Conservation (phyloP, 2,329 filamentous ascomycete species). For the Cryphonectria carpinicola region DNA sequence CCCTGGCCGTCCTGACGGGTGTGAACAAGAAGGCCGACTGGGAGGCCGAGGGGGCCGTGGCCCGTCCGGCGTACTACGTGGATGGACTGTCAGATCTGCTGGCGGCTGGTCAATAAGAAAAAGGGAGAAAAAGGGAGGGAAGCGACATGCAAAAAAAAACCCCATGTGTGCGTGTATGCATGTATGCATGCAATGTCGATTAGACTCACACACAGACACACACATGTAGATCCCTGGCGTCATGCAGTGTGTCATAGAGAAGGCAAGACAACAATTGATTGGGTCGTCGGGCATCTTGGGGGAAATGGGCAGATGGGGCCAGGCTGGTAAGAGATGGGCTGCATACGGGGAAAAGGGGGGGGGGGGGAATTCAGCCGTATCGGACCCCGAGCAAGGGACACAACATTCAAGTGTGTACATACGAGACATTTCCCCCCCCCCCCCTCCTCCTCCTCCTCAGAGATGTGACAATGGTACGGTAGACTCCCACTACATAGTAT, state of each 20-base stretch:
- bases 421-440: background rate
- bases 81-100: slow-evolving; percentile 79
- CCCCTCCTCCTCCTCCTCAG: background rate
- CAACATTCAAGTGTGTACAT: background rate
- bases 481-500: background rate
- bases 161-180: background rate
- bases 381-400: background rate
- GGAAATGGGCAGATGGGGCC: background rate
- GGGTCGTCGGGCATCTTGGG: background rate
- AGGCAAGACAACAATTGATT: background rate
- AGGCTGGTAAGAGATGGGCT: background rate
- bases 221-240: background rate
- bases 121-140: background rate
- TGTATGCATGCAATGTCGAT: background rate
- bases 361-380: background rate
- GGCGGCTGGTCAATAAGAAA: slow-evolving; percentile 16
- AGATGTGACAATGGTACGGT: background rate
- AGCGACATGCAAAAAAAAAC: too few species aligned
- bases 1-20: slow-evolving; percentile 86
- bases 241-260: background rate
- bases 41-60: slow-evolving; percentile 67
- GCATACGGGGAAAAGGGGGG: background rate
- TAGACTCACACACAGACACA: background rate
- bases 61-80: slow-evolving; percentile 81
- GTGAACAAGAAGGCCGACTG: slow-evolving; percentile 86